Evolutionary conservation across 2,329 filamentous ascomycete genomes (phyloP).

Genomic region (Drechslerella stenobrocha): DNA sequence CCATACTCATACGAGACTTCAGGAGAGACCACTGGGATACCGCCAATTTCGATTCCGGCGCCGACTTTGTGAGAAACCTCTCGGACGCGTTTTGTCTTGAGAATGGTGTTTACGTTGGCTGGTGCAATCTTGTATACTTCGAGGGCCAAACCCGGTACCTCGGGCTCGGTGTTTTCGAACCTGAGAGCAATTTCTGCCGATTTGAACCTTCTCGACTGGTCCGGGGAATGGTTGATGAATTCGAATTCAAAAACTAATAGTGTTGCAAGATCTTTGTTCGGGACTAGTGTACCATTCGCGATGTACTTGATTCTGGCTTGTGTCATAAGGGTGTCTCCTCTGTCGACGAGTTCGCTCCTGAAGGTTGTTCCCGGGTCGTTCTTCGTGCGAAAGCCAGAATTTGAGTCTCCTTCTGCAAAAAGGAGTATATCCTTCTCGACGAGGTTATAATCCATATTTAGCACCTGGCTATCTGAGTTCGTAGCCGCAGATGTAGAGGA

Average conservation of each 20-base stretch:
- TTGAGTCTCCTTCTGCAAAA: not conserved
- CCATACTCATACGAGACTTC: not conserved
- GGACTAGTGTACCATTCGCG: not conserved
- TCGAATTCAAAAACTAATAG: slow-evolving; percentile 1
- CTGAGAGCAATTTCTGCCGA: not conserved
- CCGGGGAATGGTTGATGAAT: not conserved
- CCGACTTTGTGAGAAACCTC: not conserved
- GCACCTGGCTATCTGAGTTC: not conserved
- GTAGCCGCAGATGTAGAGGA: too few relatives aligned
- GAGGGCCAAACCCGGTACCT: not conserved
- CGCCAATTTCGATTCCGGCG: not conserved
- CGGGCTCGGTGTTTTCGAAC: not conserved
- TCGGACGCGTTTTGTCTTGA: not conserved
- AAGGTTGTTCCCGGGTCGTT: not conserved
- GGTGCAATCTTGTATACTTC: slow-evolving; percentile 5
- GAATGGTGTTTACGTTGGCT: not conserved
- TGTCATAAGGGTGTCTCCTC: slow-evolving; percentile 1
- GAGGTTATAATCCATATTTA: not conserved
- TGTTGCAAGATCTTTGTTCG: not conserved
- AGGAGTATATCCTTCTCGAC: slow-evolving; percentile 1
- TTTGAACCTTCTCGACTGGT: slow-evolving; percentile 5
- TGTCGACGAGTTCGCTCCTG: not conserved
- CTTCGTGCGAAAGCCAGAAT: not conserved
- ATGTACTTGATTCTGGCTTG: slow-evolving; percentile 1
- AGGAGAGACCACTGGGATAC: not conserved